These are phyloP conservation scores for Colletotrichum tamarilloi DNA, from an alignment of 2,329 filamentous ascomycete species.

Conservation along the genomic window DNA sequence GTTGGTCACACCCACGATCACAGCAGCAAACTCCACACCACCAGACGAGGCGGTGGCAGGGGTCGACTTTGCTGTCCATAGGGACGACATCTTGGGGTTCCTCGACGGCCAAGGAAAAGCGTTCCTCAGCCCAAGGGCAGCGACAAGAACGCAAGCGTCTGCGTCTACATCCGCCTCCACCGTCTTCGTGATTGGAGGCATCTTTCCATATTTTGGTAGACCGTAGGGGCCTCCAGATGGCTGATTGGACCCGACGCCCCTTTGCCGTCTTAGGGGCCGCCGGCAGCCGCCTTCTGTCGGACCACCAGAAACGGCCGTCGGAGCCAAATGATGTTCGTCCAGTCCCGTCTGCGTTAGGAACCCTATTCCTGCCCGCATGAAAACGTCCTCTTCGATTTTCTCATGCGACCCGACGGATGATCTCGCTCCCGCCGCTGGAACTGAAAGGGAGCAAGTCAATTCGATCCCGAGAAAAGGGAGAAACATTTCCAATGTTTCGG, in stretches of 20 bases:
- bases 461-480: background rate
- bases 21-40: conserved; percentile 34
- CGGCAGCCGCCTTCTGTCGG: conserved; percentile 32
- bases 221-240: conserved; percentile 16
- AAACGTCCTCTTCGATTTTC: conserved; percentile 11
- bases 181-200: conserved; percentile 26
- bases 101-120: conserved; percentile 22
- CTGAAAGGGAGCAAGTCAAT: conserved; percentile 18
- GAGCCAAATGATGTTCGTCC: conserved; percentile 26
- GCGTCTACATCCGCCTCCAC: background rate
- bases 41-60: conserved; percentile 32
- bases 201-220: background rate
- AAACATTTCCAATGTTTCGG: background rate
- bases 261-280: conserved; percentile 27
- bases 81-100: conserved; percentile 11
- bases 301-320: conserved; percentile 35
- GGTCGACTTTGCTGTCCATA: conserved; percentile 16
- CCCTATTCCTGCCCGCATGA: conserved; percentile 30
- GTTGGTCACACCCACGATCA: conserved; percentile 31
- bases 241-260: conserved; percentile 30
- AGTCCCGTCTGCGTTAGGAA: conserved; percentile 21
- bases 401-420: conserved; percentile 28
- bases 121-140: background rate
- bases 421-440: conserved; percentile 27
- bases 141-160: conserved; percentile 27